These are phyloP conservation scores for Amyloporia xantha DNA, from an alignment of 768 basidiomycete species.

Conservation along the genomic window DNA sequence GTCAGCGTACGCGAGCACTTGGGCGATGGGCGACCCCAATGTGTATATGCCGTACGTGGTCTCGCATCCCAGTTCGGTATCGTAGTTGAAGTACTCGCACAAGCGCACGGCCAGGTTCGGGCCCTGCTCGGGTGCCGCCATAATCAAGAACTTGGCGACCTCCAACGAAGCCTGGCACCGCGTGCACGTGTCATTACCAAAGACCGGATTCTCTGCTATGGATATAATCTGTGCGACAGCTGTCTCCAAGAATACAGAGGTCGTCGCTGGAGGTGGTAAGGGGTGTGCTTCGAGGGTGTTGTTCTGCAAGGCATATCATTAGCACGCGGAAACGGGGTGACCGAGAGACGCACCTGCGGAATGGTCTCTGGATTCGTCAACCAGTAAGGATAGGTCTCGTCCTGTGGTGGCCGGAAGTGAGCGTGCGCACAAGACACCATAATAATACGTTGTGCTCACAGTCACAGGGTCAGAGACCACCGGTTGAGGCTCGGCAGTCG, in stretches of 20 bases:
- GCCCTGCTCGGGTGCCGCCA: conserved; percentile 56
- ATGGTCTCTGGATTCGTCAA: conserved; percentile 60
- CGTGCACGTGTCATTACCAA: conserved; percentile 48
- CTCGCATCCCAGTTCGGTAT: conserved; percentile 38
- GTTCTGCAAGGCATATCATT: conserved; percentile 30
- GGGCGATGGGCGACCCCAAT: conserved; percentile 58
- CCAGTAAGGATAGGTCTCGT: conserved; percentile 48
- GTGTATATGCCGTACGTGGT: conserved; percentile 39
- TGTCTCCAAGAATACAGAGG: conserved; percentile 38
- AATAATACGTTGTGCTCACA: conserved; percentile 33
- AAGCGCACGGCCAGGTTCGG: conserved; percentile 49
- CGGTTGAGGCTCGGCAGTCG: conserved; percentile 69
- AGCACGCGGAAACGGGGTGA: too few relatives aligned
- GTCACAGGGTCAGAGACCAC: conserved; percentile 66
- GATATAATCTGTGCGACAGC: conserved; percentile 55
- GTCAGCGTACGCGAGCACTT: conserved; percentile 66
- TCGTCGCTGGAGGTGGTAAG: conserved; percentile 50
- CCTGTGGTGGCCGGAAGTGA: conserved; percentile 29
- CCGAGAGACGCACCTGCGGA: conserved; percentile 32
- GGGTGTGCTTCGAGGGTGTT: conserved; percentile 60
- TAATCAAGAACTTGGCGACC: conserved; percentile 56
- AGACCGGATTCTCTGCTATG: conserved; percentile 45
- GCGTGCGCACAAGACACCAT: conserved; percentile 4
- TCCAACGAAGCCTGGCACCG: conserved; percentile 56
- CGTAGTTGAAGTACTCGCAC: conserved; percentile 53